A percentile compares a stretch with the other conserved stretches of the same genome.
Evolutionary conservation across 192 early-diverging fungal species (phyloP).

Genomic region (Geranomyces variabilis): DNA sequence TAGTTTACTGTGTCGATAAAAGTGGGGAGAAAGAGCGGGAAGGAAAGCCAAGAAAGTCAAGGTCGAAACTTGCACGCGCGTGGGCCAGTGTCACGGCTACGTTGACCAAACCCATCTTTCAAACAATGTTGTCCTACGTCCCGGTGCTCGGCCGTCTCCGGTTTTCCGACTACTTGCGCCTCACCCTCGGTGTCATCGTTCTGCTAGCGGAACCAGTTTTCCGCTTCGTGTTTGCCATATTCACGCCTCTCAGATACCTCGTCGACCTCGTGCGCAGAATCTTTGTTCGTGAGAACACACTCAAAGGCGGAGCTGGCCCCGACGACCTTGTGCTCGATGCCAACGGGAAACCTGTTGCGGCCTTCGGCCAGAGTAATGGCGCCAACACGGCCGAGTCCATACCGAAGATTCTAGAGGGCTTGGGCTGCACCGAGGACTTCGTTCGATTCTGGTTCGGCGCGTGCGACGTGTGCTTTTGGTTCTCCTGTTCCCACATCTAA

Average conservation of each 20-base stretch:
- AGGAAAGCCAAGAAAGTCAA: too few relatives aligned
- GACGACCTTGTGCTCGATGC: not conserved
- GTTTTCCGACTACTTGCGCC: constrained; percentile 42
- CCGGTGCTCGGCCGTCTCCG: constrained; percentile 48
- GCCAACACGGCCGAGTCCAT: constrained; percentile 26
- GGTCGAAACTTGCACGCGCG: too few relatives aligned
- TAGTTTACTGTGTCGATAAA: too few relatives aligned
- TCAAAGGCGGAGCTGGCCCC: not conserved
- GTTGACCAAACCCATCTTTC: too few relatives aligned
- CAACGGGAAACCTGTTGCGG: constrained; percentile 35
- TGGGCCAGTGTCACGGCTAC: too few relatives aligned
- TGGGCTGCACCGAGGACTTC: constrained; percentile 50
- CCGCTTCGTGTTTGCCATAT: constrained; percentile 64
- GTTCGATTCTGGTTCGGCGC: constrained; percentile 48
- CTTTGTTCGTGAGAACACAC: not conserved
- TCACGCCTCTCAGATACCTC: constrained; percentile 55
- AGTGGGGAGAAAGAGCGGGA: too few relatives aligned
- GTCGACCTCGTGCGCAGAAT: constrained; percentile 48
- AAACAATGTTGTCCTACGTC: constrained; percentile 39
- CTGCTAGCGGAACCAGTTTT: constrained; percentile 73
- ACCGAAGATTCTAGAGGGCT: constrained; percentile 40
- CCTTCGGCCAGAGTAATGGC: constrained; percentile 9
- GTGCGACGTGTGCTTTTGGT: not conserved
- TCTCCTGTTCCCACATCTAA: not conserved
- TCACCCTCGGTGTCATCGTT: constrained; percentile 61